These are phyloP conservation scores for Penicillium verrucosum DNA, from an alignment of 2,329 filamentous ascomycete genomes.

Conservation along the genomic window DNA sequence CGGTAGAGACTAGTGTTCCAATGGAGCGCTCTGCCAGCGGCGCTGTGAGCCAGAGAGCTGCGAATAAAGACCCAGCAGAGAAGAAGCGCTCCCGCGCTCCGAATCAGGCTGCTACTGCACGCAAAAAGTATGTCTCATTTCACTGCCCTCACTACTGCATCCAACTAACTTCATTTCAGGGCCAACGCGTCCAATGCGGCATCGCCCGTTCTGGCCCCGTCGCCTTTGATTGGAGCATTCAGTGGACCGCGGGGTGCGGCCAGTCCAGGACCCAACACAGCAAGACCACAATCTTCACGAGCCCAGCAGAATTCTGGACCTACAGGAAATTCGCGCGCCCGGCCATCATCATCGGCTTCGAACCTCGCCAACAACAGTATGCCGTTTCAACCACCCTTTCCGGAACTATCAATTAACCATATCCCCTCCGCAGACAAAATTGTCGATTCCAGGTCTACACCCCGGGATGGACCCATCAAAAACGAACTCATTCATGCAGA, in stretches of 20 bases:
- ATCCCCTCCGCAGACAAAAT: slow-evolving; percentile 30
- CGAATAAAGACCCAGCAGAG: slow-evolving; percentile 60
- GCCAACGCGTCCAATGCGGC: slow-evolving; percentile 52
- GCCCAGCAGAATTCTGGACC: slow-evolving; percentile 72
- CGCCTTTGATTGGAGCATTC: slow-evolving; percentile 68
- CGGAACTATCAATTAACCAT: slow-evolving; percentile 22
- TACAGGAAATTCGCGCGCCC: slow-evolving; percentile 54
- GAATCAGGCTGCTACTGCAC: slow-evolving; percentile 60
- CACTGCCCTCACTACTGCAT: not conserved
- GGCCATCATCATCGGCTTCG: slow-evolving; percentile 59
- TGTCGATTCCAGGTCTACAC: slow-evolving; percentile 52
- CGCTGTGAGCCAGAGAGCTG: slow-evolving; percentile 34
- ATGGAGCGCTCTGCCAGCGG: slow-evolving; percentile 44
- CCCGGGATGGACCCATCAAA: slow-evolving; percentile 47
- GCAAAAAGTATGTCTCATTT: slow-evolving; percentile 66
- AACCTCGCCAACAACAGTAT: slow-evolving; percentile 58
- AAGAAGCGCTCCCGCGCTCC: slow-evolving; percentile 73
- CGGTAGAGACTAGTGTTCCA: slow-evolving; percentile 31
- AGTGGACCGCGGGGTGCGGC: slow-evolving; percentile 55
- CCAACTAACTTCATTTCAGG: slow-evolving; percentile 36
- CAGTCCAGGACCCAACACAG: slow-evolving; percentile 59
- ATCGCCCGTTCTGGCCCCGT: slow-evolving; percentile 70
- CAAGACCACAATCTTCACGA: slow-evolving; percentile 66
- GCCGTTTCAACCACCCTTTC: slow-evolving; percentile 32
- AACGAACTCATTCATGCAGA: slow-evolving; percentile 37